Conservation (phyloP, 306 rosid species). For the Cucumis cinereus region DNA sequence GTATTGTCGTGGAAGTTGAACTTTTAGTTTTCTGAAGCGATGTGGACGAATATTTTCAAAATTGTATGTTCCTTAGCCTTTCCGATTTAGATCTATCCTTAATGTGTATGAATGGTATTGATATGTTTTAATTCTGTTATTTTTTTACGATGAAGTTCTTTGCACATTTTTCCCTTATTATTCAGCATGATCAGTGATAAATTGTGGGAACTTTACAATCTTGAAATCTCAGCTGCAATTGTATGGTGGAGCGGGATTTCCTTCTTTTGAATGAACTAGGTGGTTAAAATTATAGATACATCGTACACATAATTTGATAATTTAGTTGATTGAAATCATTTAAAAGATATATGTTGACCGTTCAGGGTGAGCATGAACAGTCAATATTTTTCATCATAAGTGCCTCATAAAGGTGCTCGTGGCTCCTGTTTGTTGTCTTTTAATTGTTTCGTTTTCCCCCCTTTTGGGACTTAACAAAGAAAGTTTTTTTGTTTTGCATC, state of each 20-base stretch:
- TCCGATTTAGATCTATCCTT: neutral
- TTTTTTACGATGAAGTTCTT: neutral
- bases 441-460: neutral
- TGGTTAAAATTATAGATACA: neutral
- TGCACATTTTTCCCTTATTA: neutral
- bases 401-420: neutral
- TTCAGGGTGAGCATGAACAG: neutral
- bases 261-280: neutral
- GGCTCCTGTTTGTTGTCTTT: neutral
- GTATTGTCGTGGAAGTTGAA: neutral
- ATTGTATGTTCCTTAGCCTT: slow-evolving; percentile 19
- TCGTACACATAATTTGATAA: neutral
- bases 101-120: neutral
- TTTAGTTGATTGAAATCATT: neutral
- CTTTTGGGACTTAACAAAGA: neutral
- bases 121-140: neutral
- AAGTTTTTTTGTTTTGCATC: neutral
- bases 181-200: neutral
- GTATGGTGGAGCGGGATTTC: neutral
- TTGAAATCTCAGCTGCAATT: neutral
- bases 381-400: neutral
- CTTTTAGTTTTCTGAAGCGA: slow-evolving; percentile 8
- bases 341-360: neutral
- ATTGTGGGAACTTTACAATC: neutral
- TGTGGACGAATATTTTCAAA: slow-evolving; percentile 53